Evolutionary conservation across 495 filamentous ascomycete species (phyloP).

Genomic region (Hypoxylon cercidicola): DNA sequence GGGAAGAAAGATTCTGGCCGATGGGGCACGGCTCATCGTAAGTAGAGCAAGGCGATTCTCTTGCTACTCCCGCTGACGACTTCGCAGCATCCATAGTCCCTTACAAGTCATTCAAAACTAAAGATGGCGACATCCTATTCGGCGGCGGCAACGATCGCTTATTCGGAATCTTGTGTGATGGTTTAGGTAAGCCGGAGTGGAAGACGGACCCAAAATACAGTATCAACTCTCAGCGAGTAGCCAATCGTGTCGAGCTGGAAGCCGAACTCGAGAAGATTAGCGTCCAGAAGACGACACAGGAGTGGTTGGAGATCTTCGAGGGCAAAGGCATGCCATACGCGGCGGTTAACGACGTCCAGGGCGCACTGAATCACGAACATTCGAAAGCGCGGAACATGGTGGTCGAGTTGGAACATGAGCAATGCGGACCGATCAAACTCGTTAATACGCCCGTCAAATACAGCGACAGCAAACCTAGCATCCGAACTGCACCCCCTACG

Average conservation of each 20-base stretch:
- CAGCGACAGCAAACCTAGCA: slow-evolving; percentile 80
- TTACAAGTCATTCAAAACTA: slow-evolving; percentile 91
- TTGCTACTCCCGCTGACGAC: slow-evolving; percentile 31
- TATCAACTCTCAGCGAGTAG: slow-evolving; percentile 84
- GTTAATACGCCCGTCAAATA: slow-evolving; percentile 98
- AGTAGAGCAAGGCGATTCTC: slow-evolving; percentile 43
- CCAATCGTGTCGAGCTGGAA: slow-evolving; percentile 80
- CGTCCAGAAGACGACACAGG: slow-evolving; percentile 78
- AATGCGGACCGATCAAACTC: slow-evolving; percentile 85
- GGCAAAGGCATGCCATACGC: slow-evolving; percentile 95
- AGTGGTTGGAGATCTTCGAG: slow-evolving; percentile 90
- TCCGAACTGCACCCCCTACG: slow-evolving; percentile 82
- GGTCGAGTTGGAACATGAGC: slow-evolving; percentile 80
- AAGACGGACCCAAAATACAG: slow-evolving; percentile 76
- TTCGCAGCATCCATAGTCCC: slow-evolving; percentile 89
- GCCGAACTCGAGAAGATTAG: slow-evolving; percentile 78
- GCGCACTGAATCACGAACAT: slow-evolving; percentile 85
- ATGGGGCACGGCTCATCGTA: slow-evolving; percentile 96
- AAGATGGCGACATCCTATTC: slow-evolving; percentile 89
- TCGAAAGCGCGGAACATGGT: slow-evolving; percentile 90
- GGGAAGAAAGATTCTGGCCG: slow-evolving; percentile 86
- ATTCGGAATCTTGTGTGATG: slow-evolving; percentile 86
- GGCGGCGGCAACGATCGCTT: slow-evolving; percentile 94
- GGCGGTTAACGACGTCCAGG: slow-evolving; percentile 90
- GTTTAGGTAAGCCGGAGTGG: slow-evolving; percentile 82